Conservation (phyloP, 345 rosid genomes). For the Brassica rapa region DNA sequence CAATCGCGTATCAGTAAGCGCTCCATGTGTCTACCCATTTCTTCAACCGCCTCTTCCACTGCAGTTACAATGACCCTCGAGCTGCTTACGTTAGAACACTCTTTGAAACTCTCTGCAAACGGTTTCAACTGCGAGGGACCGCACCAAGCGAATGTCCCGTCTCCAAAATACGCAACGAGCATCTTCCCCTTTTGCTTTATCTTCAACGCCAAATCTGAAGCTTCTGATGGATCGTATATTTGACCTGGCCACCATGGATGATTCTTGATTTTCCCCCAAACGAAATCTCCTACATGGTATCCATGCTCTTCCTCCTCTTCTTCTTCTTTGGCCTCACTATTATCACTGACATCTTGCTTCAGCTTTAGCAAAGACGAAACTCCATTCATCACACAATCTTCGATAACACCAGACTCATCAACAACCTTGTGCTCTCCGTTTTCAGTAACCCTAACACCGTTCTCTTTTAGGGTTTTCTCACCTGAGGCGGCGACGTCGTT, state of each 20-base stretch:
- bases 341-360: slow-evolving; percentile 46
- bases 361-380: slow-evolving; percentile 63
- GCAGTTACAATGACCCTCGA: slow-evolving; percentile 57
- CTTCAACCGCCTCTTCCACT: slow-evolving; percentile 57
- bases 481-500: slow-evolving; percentile 22
- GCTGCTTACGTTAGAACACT: slow-evolving; percentile 56
- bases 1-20: slow-evolving; percentile 60
- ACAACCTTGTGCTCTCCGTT: slow-evolving; percentile 40
- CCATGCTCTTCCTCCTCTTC: slow-evolving; percentile 45
- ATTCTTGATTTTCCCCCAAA: slow-evolving; percentile 90
- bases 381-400: slow-evolving; percentile 68
- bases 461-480: slow-evolving; percentile 36
- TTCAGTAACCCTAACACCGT: slow-evolving; percentile 50
- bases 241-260: slow-evolving; percentile 99
- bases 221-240: slow-evolving; percentile 68
- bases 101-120: slow-evolving; percentile 66
- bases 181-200: slow-evolving; percentile 53
- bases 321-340: slow-evolving; percentile 4
- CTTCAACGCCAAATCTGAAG: slow-evolving; percentile 72
- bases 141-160: slow-evolving; percentile 92
- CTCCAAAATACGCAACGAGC: slow-evolving; percentile 89
- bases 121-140: slow-evolving; percentile 76
- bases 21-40: slow-evolving; percentile 67
- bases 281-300: slow-evolving; percentile 78
- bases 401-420: slow-evolving; percentile 41